Conservation (phyloP, 129 eudicot species). For the Dittrichia graveolens region DNA sequence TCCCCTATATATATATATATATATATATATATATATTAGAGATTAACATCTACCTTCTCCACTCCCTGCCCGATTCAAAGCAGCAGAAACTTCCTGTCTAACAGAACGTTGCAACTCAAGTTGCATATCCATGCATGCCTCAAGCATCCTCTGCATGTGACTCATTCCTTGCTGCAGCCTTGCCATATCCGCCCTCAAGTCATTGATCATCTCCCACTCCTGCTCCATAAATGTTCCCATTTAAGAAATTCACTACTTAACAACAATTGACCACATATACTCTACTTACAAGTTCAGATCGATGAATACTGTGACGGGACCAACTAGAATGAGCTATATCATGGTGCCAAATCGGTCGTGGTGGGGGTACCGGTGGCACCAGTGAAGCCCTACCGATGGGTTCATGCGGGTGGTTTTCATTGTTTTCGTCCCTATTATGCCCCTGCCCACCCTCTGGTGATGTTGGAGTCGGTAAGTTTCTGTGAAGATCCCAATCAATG, state of each 20-base stretch:
- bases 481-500: constrained; percentile 90
- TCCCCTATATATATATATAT: too few relatives aligned
- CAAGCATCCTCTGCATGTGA: constrained; percentile 99
- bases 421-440: neutral
- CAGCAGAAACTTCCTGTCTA: constrained; percentile 98
- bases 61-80: constrained; percentile 75
- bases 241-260: neutral
- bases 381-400: constrained; percentile 53
- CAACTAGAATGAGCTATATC: constrained; percentile 74
- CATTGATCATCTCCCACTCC: constrained; percentile 99
- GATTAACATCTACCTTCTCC: constrained; percentile 50
- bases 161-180: constrained; percentile 98
- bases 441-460: constrained; percentile 57
- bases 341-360: constrained; percentile 97
- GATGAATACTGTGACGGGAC: constrained; percentile 81
- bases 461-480: constrained; percentile 70
- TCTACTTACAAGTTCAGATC: constrained; percentile 81
- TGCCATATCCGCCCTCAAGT: constrained; percentile 84
- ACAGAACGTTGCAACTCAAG: constrained; percentile 98
- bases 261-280: neutral
- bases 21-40: neutral
- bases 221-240: constrained; percentile 25
- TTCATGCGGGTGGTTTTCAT: constrained; percentile 35
- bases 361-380: constrained; percentile 92
- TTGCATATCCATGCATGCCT: constrained; percentile 99